phyloP scores from a whole-genome alignment of 2,329 filamentous ascomycete species.

The Sporothrix schenckii region DNA sequence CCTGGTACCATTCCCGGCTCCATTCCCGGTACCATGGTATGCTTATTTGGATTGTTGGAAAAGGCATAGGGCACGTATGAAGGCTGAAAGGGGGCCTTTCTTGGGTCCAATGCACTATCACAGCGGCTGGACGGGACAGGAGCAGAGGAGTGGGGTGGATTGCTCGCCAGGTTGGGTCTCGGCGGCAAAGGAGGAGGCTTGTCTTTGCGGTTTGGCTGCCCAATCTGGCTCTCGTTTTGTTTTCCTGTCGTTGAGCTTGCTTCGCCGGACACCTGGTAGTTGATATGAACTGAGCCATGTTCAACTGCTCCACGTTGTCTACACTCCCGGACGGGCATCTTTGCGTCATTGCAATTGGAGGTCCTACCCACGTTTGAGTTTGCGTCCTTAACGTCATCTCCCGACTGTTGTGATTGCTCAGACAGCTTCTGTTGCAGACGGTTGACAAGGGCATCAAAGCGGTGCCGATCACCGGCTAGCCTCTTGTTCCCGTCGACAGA shows the following conservation, averaged over 20 bases:
- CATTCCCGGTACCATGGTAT: neutral
- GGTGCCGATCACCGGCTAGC: conserved; percentile 19
- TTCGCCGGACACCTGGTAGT: neutral
- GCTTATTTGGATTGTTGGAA: neutral
- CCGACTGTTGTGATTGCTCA: neutral
- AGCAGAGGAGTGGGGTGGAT: neutral
- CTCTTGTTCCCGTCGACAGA: neutral
- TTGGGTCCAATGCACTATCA: neutral
- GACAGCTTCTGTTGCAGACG: conserved; percentile 33
- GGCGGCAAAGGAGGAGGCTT: neutral
- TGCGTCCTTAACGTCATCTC: neutral
- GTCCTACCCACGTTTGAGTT: neutral
- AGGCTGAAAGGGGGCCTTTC: neutral
- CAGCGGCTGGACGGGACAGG: neutral
- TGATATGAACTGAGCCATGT: neutral
- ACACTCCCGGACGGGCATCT: neutral
- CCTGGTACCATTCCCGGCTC: too few relatives aligned
- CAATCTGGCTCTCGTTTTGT: neutral
- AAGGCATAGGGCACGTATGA: too few relatives aligned
- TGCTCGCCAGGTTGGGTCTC: neutral
- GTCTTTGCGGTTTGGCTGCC: neutral
- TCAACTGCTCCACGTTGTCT: neutral
- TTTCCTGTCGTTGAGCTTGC: neutral
- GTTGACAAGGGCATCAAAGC: conserved; percentile 32
- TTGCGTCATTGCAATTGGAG: neutral